Conservation (phyloP, 805 yeast genomes). For the Grigorovia jiainica region DNA sequence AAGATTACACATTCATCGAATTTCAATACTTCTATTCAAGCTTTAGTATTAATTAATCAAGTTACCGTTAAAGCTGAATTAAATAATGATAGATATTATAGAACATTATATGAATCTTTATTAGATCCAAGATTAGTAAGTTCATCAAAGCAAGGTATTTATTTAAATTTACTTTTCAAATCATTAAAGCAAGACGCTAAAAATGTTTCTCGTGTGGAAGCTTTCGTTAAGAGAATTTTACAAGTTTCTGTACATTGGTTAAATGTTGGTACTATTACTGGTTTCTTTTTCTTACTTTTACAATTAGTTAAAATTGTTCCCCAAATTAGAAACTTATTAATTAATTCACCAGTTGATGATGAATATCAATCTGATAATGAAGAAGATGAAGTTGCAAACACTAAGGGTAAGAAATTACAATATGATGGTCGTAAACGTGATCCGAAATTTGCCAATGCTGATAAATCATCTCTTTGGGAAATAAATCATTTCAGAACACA, state of each 20-base stretch:
- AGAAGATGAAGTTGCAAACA: constrained; percentile 26
- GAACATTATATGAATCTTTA: constrained; percentile 82
- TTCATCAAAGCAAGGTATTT: constrained; percentile 91
- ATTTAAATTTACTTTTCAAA: constrained; percentile 75
- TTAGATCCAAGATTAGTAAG: constrained; percentile 71
- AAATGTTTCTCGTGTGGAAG: constrained; percentile 55
- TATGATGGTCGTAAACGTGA: constrained; percentile 89
- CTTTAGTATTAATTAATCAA: constrained; percentile 76
- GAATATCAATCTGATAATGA: constrained; percentile 39
- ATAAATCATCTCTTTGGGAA: constrained; percentile 81
- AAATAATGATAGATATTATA: constrained; percentile 61
- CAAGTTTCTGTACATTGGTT: constrained; percentile 83
- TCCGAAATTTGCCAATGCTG: constrained; percentile 86
- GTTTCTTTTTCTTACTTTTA: constrained; percentile 65
- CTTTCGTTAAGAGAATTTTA: constrained; percentile 82
- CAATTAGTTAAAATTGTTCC: constrained; percentile 60
- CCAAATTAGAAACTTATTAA: constrained; percentile 52
- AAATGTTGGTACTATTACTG: constrained; percentile 79
- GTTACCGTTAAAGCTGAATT: constrained; percentile 54
- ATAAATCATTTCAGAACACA: constrained; percentile 61
- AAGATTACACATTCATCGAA: constrained; percentile 89
- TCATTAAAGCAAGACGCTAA: constrained; percentile 64
- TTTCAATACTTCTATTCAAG: constrained; percentile 90
- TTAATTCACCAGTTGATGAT: constrained; percentile 44
- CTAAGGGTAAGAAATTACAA: constrained; percentile 17